Evolutionary conservation across 78 protist species (phyloP), one percentile per base, ranked within the genome.

Genomic region (Planoprotostelium fungivorum): DNA sequence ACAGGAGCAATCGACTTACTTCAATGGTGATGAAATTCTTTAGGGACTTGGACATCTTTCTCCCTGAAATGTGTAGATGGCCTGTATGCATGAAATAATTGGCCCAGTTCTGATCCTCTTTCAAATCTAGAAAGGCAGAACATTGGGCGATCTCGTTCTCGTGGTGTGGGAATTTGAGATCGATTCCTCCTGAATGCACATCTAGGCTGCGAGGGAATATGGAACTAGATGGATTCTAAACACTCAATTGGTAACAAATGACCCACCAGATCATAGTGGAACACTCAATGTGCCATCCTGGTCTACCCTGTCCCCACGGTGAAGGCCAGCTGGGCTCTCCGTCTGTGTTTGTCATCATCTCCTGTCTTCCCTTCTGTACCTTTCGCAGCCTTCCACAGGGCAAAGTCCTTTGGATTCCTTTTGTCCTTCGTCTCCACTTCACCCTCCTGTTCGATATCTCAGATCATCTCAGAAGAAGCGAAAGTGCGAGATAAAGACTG

Each of bases 101-200:
- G 38, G 96, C 96, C 99, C 99, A 99, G 84, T 92, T 91, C 0
- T 83, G 1, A 63, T 92, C 88, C 0, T 73, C 38, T 1, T 37
- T 37, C 34, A 86, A 94, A 51, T 34, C 37, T n/a, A 86, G 93
- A 88, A 87, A 87, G 1, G 97, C 99, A 83, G 97, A 97, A 29
- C 95, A 96, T 88, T 98, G 99, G 29, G 98, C 99, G 28, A 99
- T 84, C 95, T 99, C 99, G 90, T 99, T 99, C 90, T 99, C 99
- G 88, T 99, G 99, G 93, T 99, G 99, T 10, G 99, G 99, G 86
- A 99, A 99, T 39, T 87, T 84, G 29, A 99, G 94, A 88, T 99
- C 99, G 35, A 90, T 51, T 34, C 99, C 99, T 1, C 99, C 99
- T 5, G 97, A 38, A 91, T 98, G 99, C 16, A 98, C 34, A 89